phyloP scores from a whole-genome alignment of 768 basidiomycete genomes.

The Cystobasidium tubakii region DNA sequence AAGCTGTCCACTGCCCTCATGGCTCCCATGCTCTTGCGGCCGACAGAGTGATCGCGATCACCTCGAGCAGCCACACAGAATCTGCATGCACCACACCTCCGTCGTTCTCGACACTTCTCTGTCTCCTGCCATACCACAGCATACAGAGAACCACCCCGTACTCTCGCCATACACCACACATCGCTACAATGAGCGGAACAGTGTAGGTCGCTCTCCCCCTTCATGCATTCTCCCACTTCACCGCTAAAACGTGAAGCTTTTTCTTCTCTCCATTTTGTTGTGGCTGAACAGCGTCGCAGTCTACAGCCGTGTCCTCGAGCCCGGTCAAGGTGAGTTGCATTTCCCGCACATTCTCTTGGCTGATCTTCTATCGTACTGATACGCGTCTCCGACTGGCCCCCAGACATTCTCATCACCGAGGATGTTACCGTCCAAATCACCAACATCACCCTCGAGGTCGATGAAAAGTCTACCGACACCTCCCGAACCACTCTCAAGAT shows the following conservation, averaged over 20 bases:
- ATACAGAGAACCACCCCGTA: neutral
- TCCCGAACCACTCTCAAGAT: slow-evolving; percentile 38
- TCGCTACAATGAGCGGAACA: slow-evolving; percentile 11
- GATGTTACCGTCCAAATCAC: slow-evolving; percentile 36
- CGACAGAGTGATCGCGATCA: neutral
- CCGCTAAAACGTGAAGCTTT: neutral
- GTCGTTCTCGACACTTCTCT: neutral
- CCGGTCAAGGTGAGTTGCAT: slow-evolving; percentile 24
- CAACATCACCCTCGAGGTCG: slow-evolving; percentile 23
- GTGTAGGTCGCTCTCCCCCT: neutral
- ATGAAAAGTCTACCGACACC: slow-evolving; percentile 58
- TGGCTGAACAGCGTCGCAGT: slow-evolving; percentile 32
- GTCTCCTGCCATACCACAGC: neutral
- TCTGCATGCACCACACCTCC: neutral
- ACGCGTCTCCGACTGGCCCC: neutral
- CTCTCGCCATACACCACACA: neutral
- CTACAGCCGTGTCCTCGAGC: slow-evolving; percentile 25
- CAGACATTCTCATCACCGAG: slow-evolving; percentile 14
- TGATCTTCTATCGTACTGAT: too few relatives aligned
- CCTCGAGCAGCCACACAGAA: neutral
- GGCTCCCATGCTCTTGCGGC: too few relatives aligned
- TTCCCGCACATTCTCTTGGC: too few relatives aligned
- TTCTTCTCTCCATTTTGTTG: neutral
- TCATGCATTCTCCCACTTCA: neutral
- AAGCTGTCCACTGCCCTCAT: neutral